phyloP scores from a whole-genome alignment of 2,329 filamentous ascomycete genomes.

The Aspergillus luchuensis region DNA sequence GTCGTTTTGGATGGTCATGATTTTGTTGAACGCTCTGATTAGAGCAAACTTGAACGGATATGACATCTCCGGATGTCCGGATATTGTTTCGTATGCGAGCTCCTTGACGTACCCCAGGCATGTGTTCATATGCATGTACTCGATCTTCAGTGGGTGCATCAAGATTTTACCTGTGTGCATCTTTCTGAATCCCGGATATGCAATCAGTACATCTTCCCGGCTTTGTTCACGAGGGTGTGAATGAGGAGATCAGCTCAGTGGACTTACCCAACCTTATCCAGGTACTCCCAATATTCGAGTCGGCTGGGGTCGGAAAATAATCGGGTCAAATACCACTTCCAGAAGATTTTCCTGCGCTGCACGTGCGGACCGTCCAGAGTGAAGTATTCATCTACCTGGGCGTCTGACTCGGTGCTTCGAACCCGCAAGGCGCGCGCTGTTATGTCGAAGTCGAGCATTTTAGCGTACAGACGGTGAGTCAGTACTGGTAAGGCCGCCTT shows the following conservation, averaged over 20 bases:
- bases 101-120: conserved; percentile 16
- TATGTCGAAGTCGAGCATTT: conserved; percentile 18
- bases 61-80: conserved; percentile 12
- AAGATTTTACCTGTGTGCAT: conserved; percentile 16
- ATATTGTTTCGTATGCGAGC: conserved; percentile 12
- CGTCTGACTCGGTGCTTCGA: conserved; percentile 11
- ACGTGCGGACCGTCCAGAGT: conserved; percentile 17
- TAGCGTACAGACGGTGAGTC: conserved; percentile 16
- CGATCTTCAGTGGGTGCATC: conserved; percentile 17
- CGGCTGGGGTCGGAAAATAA: conserved; percentile 14
- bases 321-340: conserved; percentile 20
- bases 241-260: not conserved
- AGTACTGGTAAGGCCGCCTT: conserved; percentile 13
- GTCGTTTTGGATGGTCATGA: conserved; percentile 17
- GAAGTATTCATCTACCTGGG: conserved; percentile 12
- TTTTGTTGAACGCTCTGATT: conserved; percentile 13
- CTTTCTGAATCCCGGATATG: not conserved
- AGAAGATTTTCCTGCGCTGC: conserved; percentile 17
- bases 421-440: conserved; percentile 16
- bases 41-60: conserved; percentile 14
- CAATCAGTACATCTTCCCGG: not conserved
- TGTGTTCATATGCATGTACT: conserved; percentile 18
- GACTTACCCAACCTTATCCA: conserved; percentile 17
- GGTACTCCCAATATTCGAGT: conserved; percentile 15
- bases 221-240: not conserved